Base-by-base conservation (phyloP, 257 asterid species). In the Eucommia ulmoides region DNA sequence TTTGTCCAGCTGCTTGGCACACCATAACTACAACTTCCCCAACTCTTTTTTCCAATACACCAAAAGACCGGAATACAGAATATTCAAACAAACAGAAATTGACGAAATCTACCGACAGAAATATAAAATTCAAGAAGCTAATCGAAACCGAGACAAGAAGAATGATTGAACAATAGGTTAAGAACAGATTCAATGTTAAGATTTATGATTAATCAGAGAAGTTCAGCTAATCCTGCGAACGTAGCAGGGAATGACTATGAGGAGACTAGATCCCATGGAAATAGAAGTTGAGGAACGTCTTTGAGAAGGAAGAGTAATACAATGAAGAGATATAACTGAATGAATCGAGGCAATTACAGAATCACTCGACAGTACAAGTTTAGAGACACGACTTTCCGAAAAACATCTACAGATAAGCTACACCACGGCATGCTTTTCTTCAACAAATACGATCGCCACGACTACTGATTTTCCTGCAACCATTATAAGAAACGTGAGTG, bases 1-100 rank as follows among this genome's bases (percentile, higher is more conserved):
- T 89, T 73, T 89, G 88, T 55, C 93, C 62, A 46, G 97, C 97
- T 74, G 96, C 91, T 82, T 89, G 97, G 81, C 94, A 52, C 62
- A 89, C 97, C 97, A 89, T 89, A 81, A 88, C 97, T 88, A 81
- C 95, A 73, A 53, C 21, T 53, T 62, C 86, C 45, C 93, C 73
- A 66, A 65, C 72, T 73, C 52, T 57, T 61, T 71, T 19, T 59
- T 78, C 60, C 74, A 61, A 74, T 56, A 22, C 24, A 62, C n/a
- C n/a, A n/a, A n/a, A n/a, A n/a, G n/a, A n/a, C n/a, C n/a, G n/a
- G n/a, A n/a, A n/a, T n/a, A n/a, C n/a, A n/a, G n/a, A n/a, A n/a
- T n/a, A n/a, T n/a, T n/a, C n/a, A n/a, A n/a, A n/a, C n/a, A n/a
- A n/a, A n/a, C n/a, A n/a, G n/a, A n/a, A n/a, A n/a, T n/a, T n/a